Base-by-base conservation (phyloP, 352 stramenopile species). In the Phytophthora pisi region DNA sequence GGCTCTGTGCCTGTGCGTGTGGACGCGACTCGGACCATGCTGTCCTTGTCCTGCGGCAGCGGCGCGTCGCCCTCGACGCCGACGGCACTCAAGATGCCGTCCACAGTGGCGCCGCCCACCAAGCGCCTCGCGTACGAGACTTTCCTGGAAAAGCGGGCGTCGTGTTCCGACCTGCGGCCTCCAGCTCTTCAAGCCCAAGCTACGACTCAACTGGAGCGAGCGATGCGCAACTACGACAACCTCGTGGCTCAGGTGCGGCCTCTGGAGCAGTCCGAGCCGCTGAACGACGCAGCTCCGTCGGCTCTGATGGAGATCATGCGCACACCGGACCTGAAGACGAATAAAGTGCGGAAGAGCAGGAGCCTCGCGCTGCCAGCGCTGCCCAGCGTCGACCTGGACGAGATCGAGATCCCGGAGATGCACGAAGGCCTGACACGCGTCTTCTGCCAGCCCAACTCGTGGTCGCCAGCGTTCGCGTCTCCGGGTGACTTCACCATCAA, bases 401-500 rank as follows among this genome's bases (percentile, higher is more conserved):
- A 93, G 52, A 76, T 90, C n/a, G 65, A 78, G 23, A 82, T 93
- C 46, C 83, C 87, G 1, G 82, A 91, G n/a, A 79, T 79, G 50
- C 72, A 91, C 49, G 74, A 90, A 53, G 83, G 72, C 43, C 55
- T 90, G 16, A 93, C 88, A 56, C 79, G 89, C 34, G 71, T 71
- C 52, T 95, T 91, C 34, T 93, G 81, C 20, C 70, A 79, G 34
- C 83, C 81, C 10, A 80, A 82, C 6, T 77, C 61, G 7, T 95
- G 87, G 87, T 95, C 87, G 18, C 78, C 81, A 0, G 80, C 81
- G 23, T 95, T 95, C 67, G 80, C 87, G 4, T 87, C 80, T 2
- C 79, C 87, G 2, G 82, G 82, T 1, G 87, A 95, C 53, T 95
- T 93, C 52, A 95, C 87, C 2, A 77, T 93, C 56, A 89, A 88